These are phyloP conservation scores for Naegleria lovaniensis DNA, from an alignment of 208 protist species.

Conservation along the genomic window DNA sequence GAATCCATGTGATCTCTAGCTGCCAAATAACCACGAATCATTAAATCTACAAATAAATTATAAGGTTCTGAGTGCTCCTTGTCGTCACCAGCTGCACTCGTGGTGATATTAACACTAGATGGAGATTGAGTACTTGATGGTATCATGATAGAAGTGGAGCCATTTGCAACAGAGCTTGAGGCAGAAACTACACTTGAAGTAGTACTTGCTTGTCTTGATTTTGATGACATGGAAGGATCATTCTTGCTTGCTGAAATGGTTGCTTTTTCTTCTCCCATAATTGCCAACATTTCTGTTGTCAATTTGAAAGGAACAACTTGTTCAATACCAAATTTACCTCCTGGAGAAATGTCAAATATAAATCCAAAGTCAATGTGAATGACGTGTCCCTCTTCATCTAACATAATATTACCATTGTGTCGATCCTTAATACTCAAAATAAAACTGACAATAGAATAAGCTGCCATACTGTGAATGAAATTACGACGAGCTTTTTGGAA, in stretches of 20 bases:
- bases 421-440: slow-evolving; percentile 59
- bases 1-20: slow-evolving; percentile 65
- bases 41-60: slow-evolving; percentile 64
- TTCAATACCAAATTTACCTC: slow-evolving; percentile 58
- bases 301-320: slow-evolving; percentile 49
- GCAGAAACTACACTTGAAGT: neutral
- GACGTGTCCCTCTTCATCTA: slow-evolving; percentile 60
- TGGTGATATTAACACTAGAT: neutral
- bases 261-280: slow-evolving; percentile 24
- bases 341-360: slow-evolving; percentile 59
- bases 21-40: slow-evolving; percentile 69
- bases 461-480: slow-evolving; percentile 60
- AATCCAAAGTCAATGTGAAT: slow-evolving; percentile 75
- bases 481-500: slow-evolving; percentile 73
- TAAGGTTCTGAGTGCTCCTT: slow-evolving; percentile 53
- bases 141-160: neutral
- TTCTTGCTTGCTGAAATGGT: neutral
- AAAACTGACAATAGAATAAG: slow-evolving; percentile 51
- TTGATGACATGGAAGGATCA: neutral
- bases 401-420: slow-evolving; percentile 66
- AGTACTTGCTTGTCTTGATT: neutral
- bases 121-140: neutral
- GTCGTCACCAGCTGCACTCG: neutral
- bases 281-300: neutral
- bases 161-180: neutral